These are phyloP conservation scores for Entomophthora muscae DNA, from an alignment of 371 early-diverging fungal species.

Conservation along the genomic window DNA sequence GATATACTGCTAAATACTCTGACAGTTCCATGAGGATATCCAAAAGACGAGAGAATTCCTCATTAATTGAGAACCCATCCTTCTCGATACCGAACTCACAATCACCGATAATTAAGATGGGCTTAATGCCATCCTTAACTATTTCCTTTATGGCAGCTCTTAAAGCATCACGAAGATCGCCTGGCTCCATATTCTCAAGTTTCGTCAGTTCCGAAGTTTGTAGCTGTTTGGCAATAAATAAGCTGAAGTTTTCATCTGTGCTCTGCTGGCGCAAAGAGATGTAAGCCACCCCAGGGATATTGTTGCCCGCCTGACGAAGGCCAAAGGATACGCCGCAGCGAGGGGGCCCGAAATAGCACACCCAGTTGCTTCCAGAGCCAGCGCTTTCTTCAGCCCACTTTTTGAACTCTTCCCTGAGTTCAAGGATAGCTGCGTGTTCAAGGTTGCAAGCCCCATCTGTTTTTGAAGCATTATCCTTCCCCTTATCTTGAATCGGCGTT, in stretches of 20 bases:
- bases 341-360: background rate
- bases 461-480: background rate
- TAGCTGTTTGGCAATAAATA: background rate
- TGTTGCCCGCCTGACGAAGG: background rate
- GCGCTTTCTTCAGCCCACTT: no score
- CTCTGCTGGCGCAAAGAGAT: background rate
- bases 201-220: background rate
- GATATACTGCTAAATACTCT: background rate
- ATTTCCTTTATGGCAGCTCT: background rate
- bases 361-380: background rate
- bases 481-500: no score
- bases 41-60: background rate
- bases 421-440: background rate
- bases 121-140: background rate
- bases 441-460: background rate
- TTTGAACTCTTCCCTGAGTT: background rate
- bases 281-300: background rate
- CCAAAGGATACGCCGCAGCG: background rate
- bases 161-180: background rate
- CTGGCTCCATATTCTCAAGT: background rate
- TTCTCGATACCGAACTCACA: background rate
- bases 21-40: background rate
- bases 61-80: background rate
- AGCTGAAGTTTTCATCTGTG: background rate
- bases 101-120: background rate